These are phyloP conservation scores for Salix udensis DNA, from an alignment of 345 rosid species.

Conservation along the genomic window DNA sequence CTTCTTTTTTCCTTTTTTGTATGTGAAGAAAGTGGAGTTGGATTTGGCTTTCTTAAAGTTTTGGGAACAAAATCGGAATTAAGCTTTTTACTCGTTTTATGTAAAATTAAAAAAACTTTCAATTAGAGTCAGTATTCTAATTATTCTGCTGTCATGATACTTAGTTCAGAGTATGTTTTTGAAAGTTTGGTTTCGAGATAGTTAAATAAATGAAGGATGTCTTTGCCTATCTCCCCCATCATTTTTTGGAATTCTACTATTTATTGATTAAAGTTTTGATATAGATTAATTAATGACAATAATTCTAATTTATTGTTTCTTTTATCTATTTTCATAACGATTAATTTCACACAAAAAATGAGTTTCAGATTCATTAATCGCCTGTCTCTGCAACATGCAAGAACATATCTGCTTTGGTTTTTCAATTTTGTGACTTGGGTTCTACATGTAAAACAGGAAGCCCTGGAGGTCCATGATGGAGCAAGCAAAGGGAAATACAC, in stretches of 20 bases:
- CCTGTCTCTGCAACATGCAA: neutral
- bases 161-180: neutral
- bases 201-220: neutral
- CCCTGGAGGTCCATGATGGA: conserved; percentile 90
- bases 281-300: neutral
- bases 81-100: too few species aligned
- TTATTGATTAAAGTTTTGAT: neutral
- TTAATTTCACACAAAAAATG: too few species aligned
- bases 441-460: conserved; percentile 49
- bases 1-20: neutral
- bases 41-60: neutral
- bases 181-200: neutral
- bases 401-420: neutral
- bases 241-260: neutral
- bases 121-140: neutral
- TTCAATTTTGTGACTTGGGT: neutral
- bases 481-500: conserved; percentile 98
- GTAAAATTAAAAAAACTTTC: too few species aligned
- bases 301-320: too few species aligned
- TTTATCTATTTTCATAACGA: too few species aligned
- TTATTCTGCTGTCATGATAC: neutral
- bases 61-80: too few species aligned
- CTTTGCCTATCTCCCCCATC: neutral
- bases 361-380: neutral
- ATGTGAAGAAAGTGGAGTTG: neutral